These are phyloP conservation scores for Neonectria ditissima DNA, from an alignment of 2,329 filamentous ascomycete genomes.

Conservation along the genomic window DNA sequence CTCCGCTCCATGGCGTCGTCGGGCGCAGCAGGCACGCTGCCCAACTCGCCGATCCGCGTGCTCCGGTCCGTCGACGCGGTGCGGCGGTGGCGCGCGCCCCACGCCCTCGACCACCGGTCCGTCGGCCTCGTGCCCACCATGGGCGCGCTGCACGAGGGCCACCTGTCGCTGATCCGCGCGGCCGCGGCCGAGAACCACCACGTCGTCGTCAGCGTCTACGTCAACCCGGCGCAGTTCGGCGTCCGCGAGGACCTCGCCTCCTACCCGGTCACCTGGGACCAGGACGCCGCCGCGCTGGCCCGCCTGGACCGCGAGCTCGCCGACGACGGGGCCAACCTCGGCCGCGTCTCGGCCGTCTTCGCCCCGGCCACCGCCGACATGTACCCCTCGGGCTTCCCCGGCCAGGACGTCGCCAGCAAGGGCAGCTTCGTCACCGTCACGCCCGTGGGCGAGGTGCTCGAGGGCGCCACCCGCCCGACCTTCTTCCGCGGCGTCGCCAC, in stretches of 20 bases:
- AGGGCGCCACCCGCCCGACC: conserved; percentile 87
- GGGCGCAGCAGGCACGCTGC: conserved; percentile 56
- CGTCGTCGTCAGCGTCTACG: conserved; percentile 91
- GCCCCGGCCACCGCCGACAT: conserved; percentile 85
- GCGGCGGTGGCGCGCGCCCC: conserved; percentile 75
- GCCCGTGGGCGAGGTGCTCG: conserved; percentile 82
- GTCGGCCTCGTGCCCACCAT: conserved; percentile 96
- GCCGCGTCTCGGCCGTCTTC: conserved; percentile 85
- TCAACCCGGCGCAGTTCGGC: conserved; percentile 98
- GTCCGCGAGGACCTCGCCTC: conserved; percentile 86
- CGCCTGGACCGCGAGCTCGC: conserved; percentile 79
- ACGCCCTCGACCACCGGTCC: conserved; percentile 74
- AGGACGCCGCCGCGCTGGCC: conserved; percentile 76
- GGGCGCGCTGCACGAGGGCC: conserved; percentile 95
- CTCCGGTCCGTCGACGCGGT: conserved; percentile 81
- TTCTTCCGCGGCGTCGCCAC: conserved; percentile 98
- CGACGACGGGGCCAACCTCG: conserved; percentile 67
- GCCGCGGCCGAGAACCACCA: conserved; percentile 87
- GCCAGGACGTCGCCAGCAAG: conserved; percentile 77
- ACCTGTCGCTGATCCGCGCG: conserved; percentile 85
- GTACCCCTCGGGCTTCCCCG: conserved; percentile 85
- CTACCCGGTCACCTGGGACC: conserved; percentile 91
- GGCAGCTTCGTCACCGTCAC: conserved; percentile 95
- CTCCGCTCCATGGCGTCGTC: conserved; percentile 39
- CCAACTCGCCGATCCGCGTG: conserved; percentile 72